A percentile compares a stretch with the other conserved stretches of the same genome.
Evolutionary conservation across 2,329 filamentous ascomycete species (phyloP).

Genomic region (Penicillium italicum): DNA sequence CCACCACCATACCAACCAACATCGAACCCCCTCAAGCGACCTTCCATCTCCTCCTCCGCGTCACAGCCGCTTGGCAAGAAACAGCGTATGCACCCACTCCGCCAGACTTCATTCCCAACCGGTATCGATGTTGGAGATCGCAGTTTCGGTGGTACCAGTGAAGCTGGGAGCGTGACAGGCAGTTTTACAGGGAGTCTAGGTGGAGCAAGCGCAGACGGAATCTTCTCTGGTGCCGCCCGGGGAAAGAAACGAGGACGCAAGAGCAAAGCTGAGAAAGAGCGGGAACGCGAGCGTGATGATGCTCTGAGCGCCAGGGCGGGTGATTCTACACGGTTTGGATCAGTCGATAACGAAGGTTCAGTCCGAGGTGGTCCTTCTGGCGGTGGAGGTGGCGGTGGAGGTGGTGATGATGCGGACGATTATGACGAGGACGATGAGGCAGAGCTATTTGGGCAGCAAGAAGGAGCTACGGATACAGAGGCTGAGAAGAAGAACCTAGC

Average conservation of each 20-base stretch:
- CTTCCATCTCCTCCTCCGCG: constrained; percentile 39
- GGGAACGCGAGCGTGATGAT: constrained; percentile 34
- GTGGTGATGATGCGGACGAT: constrained; percentile 48
- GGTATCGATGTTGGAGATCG: constrained; percentile 31
- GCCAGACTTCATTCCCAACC: constrained; percentile 46
- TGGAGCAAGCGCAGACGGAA: constrained; percentile 35
- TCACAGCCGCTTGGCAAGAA: constrained; percentile 33
- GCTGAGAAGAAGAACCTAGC: constrained; percentile 51
- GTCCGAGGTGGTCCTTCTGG: constrained; percentile 26
- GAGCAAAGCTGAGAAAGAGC: constrained; percentile 38
- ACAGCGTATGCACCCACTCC: constrained; percentile 45
- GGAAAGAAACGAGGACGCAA: constrained; percentile 38
- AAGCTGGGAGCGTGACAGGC: constrained; percentile 42
- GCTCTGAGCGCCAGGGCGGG: constrained; percentile 27
- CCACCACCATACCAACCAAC: constrained; percentile 32
- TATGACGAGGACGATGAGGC: constrained; percentile 50
- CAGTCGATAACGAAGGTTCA: constrained; percentile 35
- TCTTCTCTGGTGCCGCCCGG: constrained; percentile 28
- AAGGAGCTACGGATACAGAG: constrained; percentile 46
- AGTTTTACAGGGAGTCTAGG: constrained; percentile 44
- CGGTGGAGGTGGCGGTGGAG: constrained; percentile 39
- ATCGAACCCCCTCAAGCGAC: constrained; percentile 40
- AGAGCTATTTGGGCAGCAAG: constrained; percentile 45
- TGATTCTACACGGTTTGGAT: constrained; percentile 29
- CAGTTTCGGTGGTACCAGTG: constrained; percentile 33